Base-by-base conservation (phyloP, 2,329 filamentous ascomycete genomes). In the Rhynchosporium graminicola region DNA sequence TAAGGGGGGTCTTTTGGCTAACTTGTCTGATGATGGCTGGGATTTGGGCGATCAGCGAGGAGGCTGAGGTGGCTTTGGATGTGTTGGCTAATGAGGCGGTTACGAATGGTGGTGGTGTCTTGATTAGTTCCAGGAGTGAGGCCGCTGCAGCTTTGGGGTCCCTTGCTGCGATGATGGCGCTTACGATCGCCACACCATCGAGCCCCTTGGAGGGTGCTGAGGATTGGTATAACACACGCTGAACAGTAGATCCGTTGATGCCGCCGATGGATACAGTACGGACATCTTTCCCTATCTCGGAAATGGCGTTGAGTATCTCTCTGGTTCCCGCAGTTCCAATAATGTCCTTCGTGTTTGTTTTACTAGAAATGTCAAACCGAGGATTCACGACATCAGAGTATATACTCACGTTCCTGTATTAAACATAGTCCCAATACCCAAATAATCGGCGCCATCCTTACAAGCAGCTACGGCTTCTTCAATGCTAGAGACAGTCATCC, bases 401-500 rank as follows among this genome's bases (percentile, higher is more conserved):
- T n/a, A 31, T 46, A 62, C 66, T 75, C 78, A 90, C 83, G 92
- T 97, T 55, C 86, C 76, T 0, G 94, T 98, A 15, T 92, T 85
- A 77, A 90, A 97, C 66, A 97, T 86, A 1, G 94, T 95, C 31
- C 95, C 94, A 54, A 98, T 87, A 20, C 94, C 95, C 4, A 98
- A 80, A 76, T 98, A 98, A 75, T 95, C 87, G 33, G 93, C 92
- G n/a, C 92, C 92, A 57, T 83, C 84, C 57, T 83, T 78, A 63
- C 90, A 88, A 0, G 93, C 94, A 60, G 77, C 79, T 54, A 87
- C 76, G 3, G 92, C 91, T 78, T 98, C 90, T 6, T 87, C 83
- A 28, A 86, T 74, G 4, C 85, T 90, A 62, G 87, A 89, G n/a
- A 90, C 90, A 6, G 91, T 96, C 40, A 96, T 90, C 28, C 95